Base-by-base conservation (phyloP, 2,329 filamentous ascomycete species). In the Uncinocarpus reesii region DNA sequence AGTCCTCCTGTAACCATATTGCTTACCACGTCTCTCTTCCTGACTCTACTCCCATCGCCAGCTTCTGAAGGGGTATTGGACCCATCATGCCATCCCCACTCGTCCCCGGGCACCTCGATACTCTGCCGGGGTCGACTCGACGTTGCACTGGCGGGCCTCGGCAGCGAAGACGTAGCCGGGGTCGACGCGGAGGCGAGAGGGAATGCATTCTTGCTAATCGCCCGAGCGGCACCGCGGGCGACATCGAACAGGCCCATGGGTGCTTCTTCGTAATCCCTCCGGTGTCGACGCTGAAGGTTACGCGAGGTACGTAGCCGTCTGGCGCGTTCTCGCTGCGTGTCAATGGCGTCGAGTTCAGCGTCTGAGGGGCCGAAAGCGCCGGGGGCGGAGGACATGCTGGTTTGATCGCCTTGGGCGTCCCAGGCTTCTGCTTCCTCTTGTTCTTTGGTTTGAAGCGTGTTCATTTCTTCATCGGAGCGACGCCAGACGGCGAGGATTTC, bases 401-500 rank as follows among this genome's bases (percentile, higher is more conserved):
- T 13, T 23, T 40, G 57, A 53, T 80, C 75, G 2, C 74, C 77
- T 24, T 71, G 70, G 32, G 73, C 67, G 56, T 82, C 77, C 66
- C 78, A 80, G 21, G 69, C 66, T 52, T 76, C 65, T 58, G 79
- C 79, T 53, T 75, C 78, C 52, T 71, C 69, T 13, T 69, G 66
- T 53, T 81, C 78, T 16, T 71, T 68, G 5, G 71, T 65, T 41
- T 77, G 71, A 8, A 81, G 66, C 1, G 67, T 64, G 10, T 65
- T 71, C 61, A 78, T 70, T 57, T 82, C 78, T 53, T 78, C 74
- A 60, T 83, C 79, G 58, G 76, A 79, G 37, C 77, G 70, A 43
- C 78, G 76, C 79, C 79, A 83, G 18, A 77, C 77, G 5, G 68
- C 71, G 0, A 83, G 68, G 21, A 82, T 77, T 55, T 81, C 78